Conservation (phyloP, 306 rosid genomes). For the Canavalia gladiata region DNA sequence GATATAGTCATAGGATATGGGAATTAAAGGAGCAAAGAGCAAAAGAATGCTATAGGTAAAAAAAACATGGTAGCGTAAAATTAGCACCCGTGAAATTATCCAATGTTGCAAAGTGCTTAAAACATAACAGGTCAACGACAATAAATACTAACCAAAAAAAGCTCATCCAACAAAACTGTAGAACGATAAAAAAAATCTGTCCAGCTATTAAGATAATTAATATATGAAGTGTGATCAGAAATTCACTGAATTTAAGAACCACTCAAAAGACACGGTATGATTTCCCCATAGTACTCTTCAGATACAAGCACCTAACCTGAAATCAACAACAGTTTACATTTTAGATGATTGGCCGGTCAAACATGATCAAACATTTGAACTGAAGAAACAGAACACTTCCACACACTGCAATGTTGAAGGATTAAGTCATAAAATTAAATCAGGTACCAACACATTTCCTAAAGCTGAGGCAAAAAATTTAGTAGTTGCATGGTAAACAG, state of each 20-base stretch:
- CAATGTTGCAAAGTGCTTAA: slow-evolving; percentile 38
- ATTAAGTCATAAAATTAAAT: background rate
- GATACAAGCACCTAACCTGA: slow-evolving; percentile 61
- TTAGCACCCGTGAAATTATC: background rate
- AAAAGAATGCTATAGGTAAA: background rate
- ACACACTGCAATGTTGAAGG: background rate
- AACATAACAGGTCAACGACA: slow-evolving; percentile 8
- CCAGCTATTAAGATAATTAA: slow-evolving; percentile 28
- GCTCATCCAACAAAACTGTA: slow-evolving; percentile 41
- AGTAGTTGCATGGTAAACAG: background rate
- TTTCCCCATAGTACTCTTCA: slow-evolving; percentile 63
- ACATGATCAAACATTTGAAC: background rate
- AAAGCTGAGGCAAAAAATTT: background rate
- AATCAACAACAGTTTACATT: slow-evolving; percentile 17
- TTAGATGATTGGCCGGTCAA: slow-evolving; percentile 4
- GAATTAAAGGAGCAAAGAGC: background rate
- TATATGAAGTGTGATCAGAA: background rate
- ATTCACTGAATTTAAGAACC: background rate
- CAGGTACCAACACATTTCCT: background rate
- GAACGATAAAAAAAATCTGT: slow-evolving; percentile 11
- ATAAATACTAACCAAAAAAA: slow-evolving; percentile 1
- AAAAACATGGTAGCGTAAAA: background rate
- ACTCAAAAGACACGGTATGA: slow-evolving; percentile 55
- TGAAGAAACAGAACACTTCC: background rate
- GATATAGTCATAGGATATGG: background rate